Evolutionary conservation across 192 early-diverging fungal genomes (phyloP).

Genomic region (Kickxella alabastrina): DNA sequence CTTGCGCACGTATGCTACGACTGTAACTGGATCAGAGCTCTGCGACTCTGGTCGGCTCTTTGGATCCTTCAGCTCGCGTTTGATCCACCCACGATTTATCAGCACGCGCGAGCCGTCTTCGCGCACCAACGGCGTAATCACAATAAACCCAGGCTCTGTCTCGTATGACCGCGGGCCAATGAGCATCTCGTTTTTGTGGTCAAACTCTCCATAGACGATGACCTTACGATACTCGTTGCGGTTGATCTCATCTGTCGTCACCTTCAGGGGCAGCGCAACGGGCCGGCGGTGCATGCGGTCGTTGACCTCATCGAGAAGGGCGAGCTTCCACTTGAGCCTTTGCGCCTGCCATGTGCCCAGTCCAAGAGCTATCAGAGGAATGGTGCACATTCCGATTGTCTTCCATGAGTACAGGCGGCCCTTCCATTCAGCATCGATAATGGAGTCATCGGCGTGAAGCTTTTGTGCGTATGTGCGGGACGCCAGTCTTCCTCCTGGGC

Average conservation of each 20-base stretch:
- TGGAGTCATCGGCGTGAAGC: constrained; percentile 47
- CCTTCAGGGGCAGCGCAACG: constrained; percentile 64
- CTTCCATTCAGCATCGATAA: constrained; percentile 39
- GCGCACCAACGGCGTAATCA: constrained; percentile 73
- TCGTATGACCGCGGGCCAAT: constrained; percentile 73
- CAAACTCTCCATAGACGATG: constrained; percentile 61
- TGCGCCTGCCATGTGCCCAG: constrained; percentile 87
- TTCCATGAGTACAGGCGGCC: constrained; percentile 49
- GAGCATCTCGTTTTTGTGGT: constrained; percentile 75
- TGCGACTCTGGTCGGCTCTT: constrained; percentile 53
- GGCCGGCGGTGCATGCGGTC: constrained; percentile 64
- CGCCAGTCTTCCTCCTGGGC: no score
- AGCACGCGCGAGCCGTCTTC: constrained; percentile 69
- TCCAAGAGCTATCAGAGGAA: constrained; percentile 54
- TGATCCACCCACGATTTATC: constrained; percentile 88
- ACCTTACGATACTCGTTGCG: constrained; percentile 79
- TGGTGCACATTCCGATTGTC: constrained; percentile 36
- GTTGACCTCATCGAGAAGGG: constrained; percentile 65
- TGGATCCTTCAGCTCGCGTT: constrained; percentile 61
- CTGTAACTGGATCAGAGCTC: constrained; percentile 51
- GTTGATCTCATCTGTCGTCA: constrained; percentile 52
- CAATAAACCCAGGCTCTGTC: constrained; percentile 66
- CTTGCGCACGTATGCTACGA: constrained; percentile 65
- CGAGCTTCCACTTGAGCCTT: constrained; percentile 82
- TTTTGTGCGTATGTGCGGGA: constrained; percentile 30